phyloP scores from a whole-genome alignment of 805 yeast genomes.

The Starmerella apicola region DNA sequence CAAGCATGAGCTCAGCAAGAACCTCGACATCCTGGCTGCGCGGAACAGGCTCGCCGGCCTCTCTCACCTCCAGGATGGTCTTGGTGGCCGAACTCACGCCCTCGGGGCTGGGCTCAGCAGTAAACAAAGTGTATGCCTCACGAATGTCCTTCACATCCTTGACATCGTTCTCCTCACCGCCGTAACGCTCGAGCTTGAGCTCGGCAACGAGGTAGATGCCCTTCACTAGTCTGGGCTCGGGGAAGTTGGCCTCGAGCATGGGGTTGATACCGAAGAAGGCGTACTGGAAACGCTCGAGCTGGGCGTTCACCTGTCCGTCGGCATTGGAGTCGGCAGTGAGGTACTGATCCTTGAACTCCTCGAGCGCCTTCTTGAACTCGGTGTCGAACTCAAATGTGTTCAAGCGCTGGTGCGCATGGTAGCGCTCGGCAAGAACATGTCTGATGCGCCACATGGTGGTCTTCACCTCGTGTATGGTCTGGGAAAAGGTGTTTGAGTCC shows the following conservation, averaged over 20 bases:
- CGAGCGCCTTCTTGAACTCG: conserved; percentile 38
- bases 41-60: conserved; percentile 20
- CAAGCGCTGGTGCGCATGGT: conserved; percentile 53
- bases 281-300: conserved; percentile 63
- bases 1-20: conserved; percentile 23
- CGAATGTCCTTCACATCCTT: conserved; percentile 25
- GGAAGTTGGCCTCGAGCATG: conserved; percentile 44
- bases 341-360: conserved; percentile 48
- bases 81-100: conserved; percentile 33
- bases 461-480: conserved; percentile 35
- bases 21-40: conserved; percentile 20
- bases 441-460: conserved; percentile 68
- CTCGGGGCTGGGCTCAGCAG: conserved; percentile 33
- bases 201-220: conserved; percentile 63
- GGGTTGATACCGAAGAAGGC: conserved; percentile 80
- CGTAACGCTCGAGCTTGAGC: conserved; percentile 48
- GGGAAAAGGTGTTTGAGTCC: conserved; percentile 23
- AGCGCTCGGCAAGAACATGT: conserved; percentile 79
- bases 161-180: conserved; percentile 24
- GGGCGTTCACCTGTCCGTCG: conserved; percentile 51
- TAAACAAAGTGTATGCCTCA: conserved; percentile 39
- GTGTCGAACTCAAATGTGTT: conserved; percentile 30
- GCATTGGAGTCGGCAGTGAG: conserved; percentile 41
- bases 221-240: conserved; percentile 46
- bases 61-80: conserved; percentile 38